phyloP scores from a whole-genome alignment of 2,329 filamentous ascomycete genomes.

The Fusarium xyrophilum region DNA sequence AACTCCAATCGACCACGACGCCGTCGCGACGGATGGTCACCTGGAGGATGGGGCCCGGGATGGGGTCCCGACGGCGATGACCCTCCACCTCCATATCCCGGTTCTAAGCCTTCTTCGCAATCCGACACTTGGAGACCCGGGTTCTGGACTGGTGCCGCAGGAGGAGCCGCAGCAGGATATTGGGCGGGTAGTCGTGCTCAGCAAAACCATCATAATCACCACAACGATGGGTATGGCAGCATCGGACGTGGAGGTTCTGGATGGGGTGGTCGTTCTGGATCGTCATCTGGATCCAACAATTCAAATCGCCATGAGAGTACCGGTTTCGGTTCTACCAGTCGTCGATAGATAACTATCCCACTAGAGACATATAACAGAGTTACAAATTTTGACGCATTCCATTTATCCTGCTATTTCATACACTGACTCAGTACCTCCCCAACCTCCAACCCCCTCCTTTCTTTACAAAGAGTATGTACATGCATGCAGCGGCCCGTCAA shows the following conservation, averaged over 20 bases:
- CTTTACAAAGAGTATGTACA: conserved; percentile 41
- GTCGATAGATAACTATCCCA: conserved; percentile 51
- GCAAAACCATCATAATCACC: conserved; percentile 38
- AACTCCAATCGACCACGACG: conserved; percentile 24
- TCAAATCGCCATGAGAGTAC: conserved; percentile 69
- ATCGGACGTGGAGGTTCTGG: conserved; percentile 46
- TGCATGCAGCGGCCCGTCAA: conserved; percentile 13
- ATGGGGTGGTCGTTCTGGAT: conserved; percentile 41
- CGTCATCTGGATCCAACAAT: conserved; percentile 48
- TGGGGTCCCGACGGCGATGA: conserved; percentile 55
- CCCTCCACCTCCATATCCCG: conserved; percentile 58
- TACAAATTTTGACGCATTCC: conserved; percentile 26
- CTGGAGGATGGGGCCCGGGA: conserved; percentile 49
- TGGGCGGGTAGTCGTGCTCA: conserved; percentile 59
- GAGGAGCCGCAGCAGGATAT: conserved; percentile 74
- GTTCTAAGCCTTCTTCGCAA: conserved; percentile 47
- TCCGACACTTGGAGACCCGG: conserved; percentile 70
- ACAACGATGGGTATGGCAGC: conserved; percentile 45
- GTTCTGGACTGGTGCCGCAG: conserved; percentile 74
- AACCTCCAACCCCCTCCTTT: conserved; percentile 13
- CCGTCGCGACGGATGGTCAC: conserved; percentile 43
- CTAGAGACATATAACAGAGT: neutral
- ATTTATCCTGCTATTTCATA: conserved; percentile 41
- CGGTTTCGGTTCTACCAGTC: conserved; percentile 73
- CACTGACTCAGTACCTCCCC: conserved; percentile 21